Base-by-base conservation (phyloP, 768 basidiomycete species). In the Xerocomus brunneocitrinus region DNA sequence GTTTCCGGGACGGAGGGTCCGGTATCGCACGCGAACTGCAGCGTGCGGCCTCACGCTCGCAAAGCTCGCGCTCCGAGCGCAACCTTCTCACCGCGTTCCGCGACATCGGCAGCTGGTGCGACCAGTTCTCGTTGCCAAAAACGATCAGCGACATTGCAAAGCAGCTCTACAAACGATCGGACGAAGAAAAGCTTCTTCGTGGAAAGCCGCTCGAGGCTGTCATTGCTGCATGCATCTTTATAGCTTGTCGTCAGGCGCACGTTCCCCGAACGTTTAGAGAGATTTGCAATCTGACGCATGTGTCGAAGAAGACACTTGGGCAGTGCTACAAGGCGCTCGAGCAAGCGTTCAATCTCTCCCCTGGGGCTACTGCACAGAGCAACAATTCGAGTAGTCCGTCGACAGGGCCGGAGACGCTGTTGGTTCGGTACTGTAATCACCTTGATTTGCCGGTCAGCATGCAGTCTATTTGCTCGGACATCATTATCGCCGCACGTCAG, bases 181-280 rank as follows among this genome's bases (percentile, higher is more conserved):
- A 97, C 70, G 95, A 98, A 71, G 94, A 95, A 69, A 92, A 93
- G 67, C 79, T 95, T 24, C 77, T 95, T 4, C 87, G 89, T 44
- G 92, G 92, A 32, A 98, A 98, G 69, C 88, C 89, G 2, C 79
- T 91, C 58, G 89, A 94, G 54, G 94, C 94, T 5, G 86, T 97
- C 66, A 92, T 97, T 57, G 95, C 95, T 28, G 95, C 95, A 1
- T 98, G 95, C 72, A 95, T 98, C 66, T 97, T 98, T 70, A 95
- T 98, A 62, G 95, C 95, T 0, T 97, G 94, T 68, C 81, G 95
- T 35, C 91, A 95, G 70, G 94, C 90, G 8, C 89, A 94, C 61
- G 93, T 95, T n/a, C 91, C 91, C 0, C 80, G 95, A 54, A 95
- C 94, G 50, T 98, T 98, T 75, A 84, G 89, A 64, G 97, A 97